These are phyloP conservation scores for Ocimum tenuiflorum DNA, from an alignment of 257 asterid genomes.

Conservation along the genomic window DNA sequence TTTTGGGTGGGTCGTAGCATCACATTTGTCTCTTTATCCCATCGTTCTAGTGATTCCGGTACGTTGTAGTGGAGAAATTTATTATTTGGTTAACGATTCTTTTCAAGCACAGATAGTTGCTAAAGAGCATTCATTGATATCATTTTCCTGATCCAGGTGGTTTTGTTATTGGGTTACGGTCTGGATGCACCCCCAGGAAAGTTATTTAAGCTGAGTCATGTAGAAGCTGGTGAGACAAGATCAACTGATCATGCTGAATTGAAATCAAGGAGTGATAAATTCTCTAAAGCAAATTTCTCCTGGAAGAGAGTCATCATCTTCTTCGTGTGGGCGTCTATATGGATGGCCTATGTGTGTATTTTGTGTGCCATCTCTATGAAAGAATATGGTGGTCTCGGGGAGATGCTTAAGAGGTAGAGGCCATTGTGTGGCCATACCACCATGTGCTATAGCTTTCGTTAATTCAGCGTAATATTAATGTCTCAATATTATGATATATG, in stretches of 20 bases:
- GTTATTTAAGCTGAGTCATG: constrained; percentile 38
- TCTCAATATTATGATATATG: constrained; percentile 7
- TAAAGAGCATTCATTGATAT: neutral
- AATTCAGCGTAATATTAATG: neutral
- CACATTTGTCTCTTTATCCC: constrained; percentile 92
- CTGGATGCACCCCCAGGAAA: constrained; percentile 82
- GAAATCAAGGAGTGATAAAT: constrained; percentile 25
- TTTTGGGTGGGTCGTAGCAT: constrained; percentile 89
- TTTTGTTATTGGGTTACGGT: constrained; percentile 72
- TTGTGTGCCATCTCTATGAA: constrained; percentile 64
- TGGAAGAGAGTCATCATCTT: constrained; percentile 56
- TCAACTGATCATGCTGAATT: constrained; percentile 25
- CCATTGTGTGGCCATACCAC: constrained; percentile 2
- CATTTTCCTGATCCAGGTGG: constrained; percentile 40
- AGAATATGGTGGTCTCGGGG: constrained; percentile 67
- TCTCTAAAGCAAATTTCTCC: constrained; percentile 31
- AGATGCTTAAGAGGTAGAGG: constrained; percentile 75
- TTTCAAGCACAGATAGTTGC: neutral
- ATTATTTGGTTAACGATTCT: neutral
- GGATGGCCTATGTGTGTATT: constrained; percentile 55
- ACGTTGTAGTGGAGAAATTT: constrained; percentile 27
- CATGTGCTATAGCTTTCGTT: neutral
- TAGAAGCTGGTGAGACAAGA: constrained; percentile 31
- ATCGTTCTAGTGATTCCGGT: constrained; percentile 70
- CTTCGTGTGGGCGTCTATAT: constrained; percentile 60